Evolutionary conservation across 2,329 filamentous ascomycete species (phyloP).

Genomic region (Tolypocladium tundrense): DNA sequence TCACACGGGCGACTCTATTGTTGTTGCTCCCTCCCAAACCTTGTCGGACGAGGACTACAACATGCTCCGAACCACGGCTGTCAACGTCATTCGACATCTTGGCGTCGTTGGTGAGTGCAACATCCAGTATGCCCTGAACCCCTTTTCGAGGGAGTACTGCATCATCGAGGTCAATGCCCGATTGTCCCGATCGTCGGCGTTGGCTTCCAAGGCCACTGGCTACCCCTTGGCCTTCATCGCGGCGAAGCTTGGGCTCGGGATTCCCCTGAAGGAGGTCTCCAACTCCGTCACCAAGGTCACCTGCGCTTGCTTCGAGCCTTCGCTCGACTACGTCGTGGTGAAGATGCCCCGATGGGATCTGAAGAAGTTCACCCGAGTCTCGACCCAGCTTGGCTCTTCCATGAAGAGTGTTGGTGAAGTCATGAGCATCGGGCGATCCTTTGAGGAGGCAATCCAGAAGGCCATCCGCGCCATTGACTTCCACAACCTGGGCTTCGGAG

Average conservation of each 20-base stretch:
- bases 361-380: constrained; percentile 97
- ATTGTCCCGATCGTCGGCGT: constrained; percentile 85
- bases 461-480: constrained; percentile 93
- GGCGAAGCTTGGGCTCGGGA: constrained; percentile 89
- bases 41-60: constrained; percentile 97
- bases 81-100: constrained; percentile 93
- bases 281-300: constrained; percentile 95
- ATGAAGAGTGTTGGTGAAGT: constrained; percentile 99
- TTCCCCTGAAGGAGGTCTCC: constrained; percentile 90
- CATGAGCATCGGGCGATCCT: constrained; percentile 94
- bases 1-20: constrained; percentile 95
- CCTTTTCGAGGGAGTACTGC: constrained; percentile 91
- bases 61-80: constrained; percentile 93
- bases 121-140: constrained; percentile 96
- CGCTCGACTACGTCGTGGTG: constrained; percentile 93
- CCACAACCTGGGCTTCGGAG: constrained; percentile 89
- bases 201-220: constrained; percentile 94
- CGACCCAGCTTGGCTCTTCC: constrained; percentile 87
- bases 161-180: constrained; percentile 98
- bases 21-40: constrained; percentile 94
- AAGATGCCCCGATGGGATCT: constrained; percentile 99
- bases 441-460: constrained; percentile 98
- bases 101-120: constrained; percentile 98
- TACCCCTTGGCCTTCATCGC: constrained; percentile 95
- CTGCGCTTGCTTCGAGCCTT: constrained; percentile 96